Percentiles rank a stretch among this genome's conserved stretches.
These are phyloP conservation scores for Raddia guianensis DNA, from an alignment of 176 grass and related monocot species.

Conservation along the genomic window DNA sequence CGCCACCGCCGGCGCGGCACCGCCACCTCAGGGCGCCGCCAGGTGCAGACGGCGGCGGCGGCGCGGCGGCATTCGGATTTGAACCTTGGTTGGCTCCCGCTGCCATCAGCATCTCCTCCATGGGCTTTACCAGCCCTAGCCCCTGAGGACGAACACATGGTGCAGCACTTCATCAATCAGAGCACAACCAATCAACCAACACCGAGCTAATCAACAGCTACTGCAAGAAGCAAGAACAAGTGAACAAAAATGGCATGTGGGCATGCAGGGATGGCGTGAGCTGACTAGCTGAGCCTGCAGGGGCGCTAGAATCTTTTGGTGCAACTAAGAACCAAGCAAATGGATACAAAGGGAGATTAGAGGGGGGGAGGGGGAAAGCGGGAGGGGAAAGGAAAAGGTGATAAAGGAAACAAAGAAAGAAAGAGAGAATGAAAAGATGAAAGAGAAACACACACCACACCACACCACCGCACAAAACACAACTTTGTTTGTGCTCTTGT, in stretches of 20 bases:
- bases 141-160: conserved; percentile 54
- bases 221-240: conserved; percentile 52
- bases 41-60: conserved; percentile 1
- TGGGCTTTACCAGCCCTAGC: conserved; percentile 76
- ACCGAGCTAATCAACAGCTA: conserved; percentile 33
- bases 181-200: conserved; percentile 37
- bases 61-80: conserved; percentile 29
- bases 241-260: conserved; percentile 38
- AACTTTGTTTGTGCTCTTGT: conserved; percentile 77
- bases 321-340: conserved; percentile 75
- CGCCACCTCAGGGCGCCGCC: conserved; percentile 21
- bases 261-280: conserved; percentile 15
- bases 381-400: conserved; percentile 50
- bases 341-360: conserved; percentile 69
- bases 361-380: conserved; percentile 40
- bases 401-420: conserved; percentile 45
- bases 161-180: conserved; percentile 33
- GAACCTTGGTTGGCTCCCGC: conserved; percentile 37
- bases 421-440: conserved; percentile 37
- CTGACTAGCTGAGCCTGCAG: neutral
- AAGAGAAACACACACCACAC: conserved; percentile 67
- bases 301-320: conserved; percentile 47
- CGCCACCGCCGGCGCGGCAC: neutral
- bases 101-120: conserved; percentile 78
- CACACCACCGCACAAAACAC: conserved; percentile 58